Conservation (phyloP, 495 filamentous ascomycete genomes). For the Hypoxylon cercidicola region DNA sequence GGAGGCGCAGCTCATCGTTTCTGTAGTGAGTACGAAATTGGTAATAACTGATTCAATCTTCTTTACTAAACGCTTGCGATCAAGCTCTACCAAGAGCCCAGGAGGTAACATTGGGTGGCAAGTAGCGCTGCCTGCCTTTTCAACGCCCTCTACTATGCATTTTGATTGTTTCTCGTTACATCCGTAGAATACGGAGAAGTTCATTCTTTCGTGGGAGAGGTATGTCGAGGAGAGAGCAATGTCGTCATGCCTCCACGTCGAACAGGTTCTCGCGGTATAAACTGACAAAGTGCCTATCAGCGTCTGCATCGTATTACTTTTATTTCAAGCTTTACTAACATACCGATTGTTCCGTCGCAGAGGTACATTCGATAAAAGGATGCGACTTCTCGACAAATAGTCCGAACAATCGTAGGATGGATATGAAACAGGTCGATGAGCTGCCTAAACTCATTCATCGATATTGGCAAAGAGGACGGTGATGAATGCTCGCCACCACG, state of each 20-base stretch:
- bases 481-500: conserved; percentile 1
- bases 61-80: conserved; percentile 12
- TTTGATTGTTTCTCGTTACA: conserved; percentile 16
- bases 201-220: conserved; percentile 11
- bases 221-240: conserved; percentile 30
- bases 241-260: conserved; percentile 13
- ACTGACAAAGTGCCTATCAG: conserved; percentile 1
- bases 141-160: conserved; percentile 1
- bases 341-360: conserved; percentile 1
- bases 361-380: conserved; percentile 16
- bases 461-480: conserved; percentile 21
- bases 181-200: conserved; percentile 29
- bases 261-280: conserved; percentile 24
- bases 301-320: not conserved
- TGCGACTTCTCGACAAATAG: conserved; percentile 8
- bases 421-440: conserved; percentile 20
- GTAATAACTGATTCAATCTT: not conserved
- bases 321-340: not conserved
- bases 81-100: conserved; percentile 28
- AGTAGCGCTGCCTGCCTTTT: not conserved
- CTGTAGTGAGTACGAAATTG: not conserved
- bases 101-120: conserved; percentile 20
- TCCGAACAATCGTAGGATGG: conserved; percentile 19
- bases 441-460: not conserved
- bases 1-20: not conserved